Percentiles rank a stretch among this genome's conserved stretches.
These are phyloP conservation scores for Fusarium pseudograminearum DNA, from an alignment of 2,329 filamentous ascomycete genomes.

Conservation along the genomic window DNA sequence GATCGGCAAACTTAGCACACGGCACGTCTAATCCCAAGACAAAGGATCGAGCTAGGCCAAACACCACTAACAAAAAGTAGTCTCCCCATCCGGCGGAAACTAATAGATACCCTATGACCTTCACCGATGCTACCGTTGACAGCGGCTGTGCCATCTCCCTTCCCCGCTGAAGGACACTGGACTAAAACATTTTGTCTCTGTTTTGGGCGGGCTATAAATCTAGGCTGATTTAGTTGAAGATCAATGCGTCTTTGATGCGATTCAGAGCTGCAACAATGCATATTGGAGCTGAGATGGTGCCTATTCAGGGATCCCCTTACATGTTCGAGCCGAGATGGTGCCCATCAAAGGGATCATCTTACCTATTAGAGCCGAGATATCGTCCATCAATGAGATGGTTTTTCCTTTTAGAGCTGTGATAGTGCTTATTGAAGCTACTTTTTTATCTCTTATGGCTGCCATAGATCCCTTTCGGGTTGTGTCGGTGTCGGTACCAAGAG, in stretches of 20 bases:
- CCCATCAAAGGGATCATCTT: neutral
- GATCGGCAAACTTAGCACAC: neutral
- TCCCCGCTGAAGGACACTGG: neutral
- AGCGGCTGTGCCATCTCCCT: constrained; percentile 4
- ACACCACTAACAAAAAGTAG: neutral
- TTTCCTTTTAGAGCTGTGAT: neutral
- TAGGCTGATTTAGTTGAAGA: neutral
- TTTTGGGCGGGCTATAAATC: neutral
- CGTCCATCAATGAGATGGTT: rapidly evolving
- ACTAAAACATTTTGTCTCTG: neutral
- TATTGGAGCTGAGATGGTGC: too few species aligned
- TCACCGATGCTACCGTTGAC: constrained; percentile 22
- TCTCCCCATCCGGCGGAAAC: neutral
- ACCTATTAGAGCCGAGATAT: neutral
- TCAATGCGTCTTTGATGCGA: neutral
- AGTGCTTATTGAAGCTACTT: too few species aligned
- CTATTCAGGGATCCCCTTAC: too few species aligned
- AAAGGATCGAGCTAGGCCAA: neutral
- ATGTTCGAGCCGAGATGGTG: neutral
- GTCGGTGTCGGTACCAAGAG: neutral
- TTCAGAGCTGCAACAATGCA: too few species aligned
- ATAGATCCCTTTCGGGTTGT: neutral
- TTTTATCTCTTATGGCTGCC: neutral
- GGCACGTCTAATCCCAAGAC: neutral
- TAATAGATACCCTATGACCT: constrained; percentile 4